Conservation (phyloP, 495 filamentous ascomycete species). For the Xanthoparmelia taractica region DNA sequence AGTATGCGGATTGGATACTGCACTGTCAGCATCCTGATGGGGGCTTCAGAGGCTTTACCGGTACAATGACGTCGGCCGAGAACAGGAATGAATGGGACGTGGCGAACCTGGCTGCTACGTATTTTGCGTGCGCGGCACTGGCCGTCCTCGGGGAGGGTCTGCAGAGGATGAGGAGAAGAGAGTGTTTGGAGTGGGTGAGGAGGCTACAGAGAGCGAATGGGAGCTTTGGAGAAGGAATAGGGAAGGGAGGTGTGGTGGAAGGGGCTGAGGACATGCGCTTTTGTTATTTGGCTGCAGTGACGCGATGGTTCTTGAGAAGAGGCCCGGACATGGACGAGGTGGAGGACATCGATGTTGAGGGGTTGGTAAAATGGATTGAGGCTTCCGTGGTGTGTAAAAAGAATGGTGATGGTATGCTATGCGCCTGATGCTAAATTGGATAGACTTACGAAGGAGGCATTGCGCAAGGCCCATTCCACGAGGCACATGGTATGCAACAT, state of each 20-base stretch:
- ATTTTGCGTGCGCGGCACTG: slow-evolving; percentile 73
- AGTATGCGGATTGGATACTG: slow-evolving; percentile 64
- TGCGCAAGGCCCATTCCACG: slow-evolving; percentile 68
- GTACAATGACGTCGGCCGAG: slow-evolving; percentile 46
- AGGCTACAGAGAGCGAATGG: slow-evolving; percentile 75
- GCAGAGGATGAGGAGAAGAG: slow-evolving; percentile 55
- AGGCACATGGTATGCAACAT: slow-evolving; percentile 69
- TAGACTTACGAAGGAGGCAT: slow-evolving; percentile 91
- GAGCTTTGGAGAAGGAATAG: slow-evolving; percentile 80
- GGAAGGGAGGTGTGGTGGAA: slow-evolving; percentile 51
- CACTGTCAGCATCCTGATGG: slow-evolving; percentile 65
- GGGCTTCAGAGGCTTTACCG: slow-evolving; percentile 75
- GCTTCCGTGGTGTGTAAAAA: slow-evolving; percentile 51
- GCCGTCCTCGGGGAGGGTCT: slow-evolving; percentile 69
- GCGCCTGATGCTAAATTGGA: slow-evolving; percentile 16
- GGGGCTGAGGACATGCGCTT: slow-evolving; percentile 80
- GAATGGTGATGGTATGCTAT: neutral
- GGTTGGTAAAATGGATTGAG: slow-evolving; percentile 62
- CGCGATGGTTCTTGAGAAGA: slow-evolving; percentile 76
- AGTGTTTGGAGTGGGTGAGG: slow-evolving; percentile 65
- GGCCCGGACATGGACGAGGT: slow-evolving; percentile 42
- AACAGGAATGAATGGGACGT: slow-evolving; percentile 59
- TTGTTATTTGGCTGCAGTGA: slow-evolving; percentile 71
- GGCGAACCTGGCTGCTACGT: slow-evolving; percentile 76
- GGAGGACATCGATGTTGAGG: slow-evolving; percentile 68